Evolutionary conservation across 208 protist species (phyloP), one percentile per base, ranked within the genome.

Genomic region (Acanthamoeba royreba): DNA sequence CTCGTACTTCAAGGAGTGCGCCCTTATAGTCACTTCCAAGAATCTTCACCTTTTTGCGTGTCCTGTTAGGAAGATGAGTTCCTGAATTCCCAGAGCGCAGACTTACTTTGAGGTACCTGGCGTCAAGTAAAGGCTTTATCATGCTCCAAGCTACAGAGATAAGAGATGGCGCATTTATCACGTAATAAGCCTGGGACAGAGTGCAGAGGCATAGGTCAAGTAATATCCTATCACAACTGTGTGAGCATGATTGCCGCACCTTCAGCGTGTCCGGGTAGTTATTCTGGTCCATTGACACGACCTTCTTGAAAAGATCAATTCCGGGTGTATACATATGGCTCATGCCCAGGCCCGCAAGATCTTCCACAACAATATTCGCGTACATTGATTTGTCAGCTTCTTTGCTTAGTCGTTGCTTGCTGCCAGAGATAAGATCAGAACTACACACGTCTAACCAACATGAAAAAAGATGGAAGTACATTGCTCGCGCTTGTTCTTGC

Each of bases 181-280:
- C 83, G 22, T 72, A 72, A 31, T 90, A 90, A 31, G 52, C 83
- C 79, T 88, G 43, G 4, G 17, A 53, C 7, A 47, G 74, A 53
- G 74, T 19, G 5, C 1, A 42, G 79, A 43, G n/a, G 7, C 15
- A 7, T 69, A 19, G 15, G 3, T 15, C 35, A 19, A 13, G 66
- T n/a, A n/a, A n/a, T n/a, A n/a, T n/a, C n/a, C n/a, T n/a, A n/a
- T n/a, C n/a, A n/a, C n/a, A n/a, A 28, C 53, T 61, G 19, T n/a
- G 19, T 61, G 22, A 61, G 53, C 53, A 61, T 61, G 19, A 61
- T n/a, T 28, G n/a, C n/a, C n/a, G 22, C 35, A 88, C 79, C 83
- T 90, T 90, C 5, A 90, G 53, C 53, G 83, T 90, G 53, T 90
- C 83, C 25, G 83, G 83, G 38, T 90, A 90, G 40, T 90, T 90